phyloP scores from a whole-genome alignment of 345 rosid species.

The Ailanthus altissimus region DNA sequence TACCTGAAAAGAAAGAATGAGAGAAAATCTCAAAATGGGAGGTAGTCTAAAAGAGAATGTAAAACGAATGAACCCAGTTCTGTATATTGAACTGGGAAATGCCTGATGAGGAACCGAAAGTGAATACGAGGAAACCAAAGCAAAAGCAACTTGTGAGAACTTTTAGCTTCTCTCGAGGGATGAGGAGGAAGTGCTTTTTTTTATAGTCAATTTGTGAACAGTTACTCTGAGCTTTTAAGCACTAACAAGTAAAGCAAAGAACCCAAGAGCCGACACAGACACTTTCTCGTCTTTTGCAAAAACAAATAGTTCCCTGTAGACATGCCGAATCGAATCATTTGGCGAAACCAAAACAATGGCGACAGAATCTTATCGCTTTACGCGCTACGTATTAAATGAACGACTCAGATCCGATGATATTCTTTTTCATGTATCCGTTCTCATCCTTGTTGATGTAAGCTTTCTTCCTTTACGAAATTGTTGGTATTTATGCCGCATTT shows the following conservation, averaged over 20 bases:
- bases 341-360: not conserved
- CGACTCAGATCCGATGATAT: not conserved
- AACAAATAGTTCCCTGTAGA: not conserved
- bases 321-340: not conserved
- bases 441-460: not conserved
- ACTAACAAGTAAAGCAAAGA: conserved; percentile 14
- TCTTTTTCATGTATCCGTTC: not conserved
- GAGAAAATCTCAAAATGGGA: conserved; percentile 17
- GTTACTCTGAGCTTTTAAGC: not conserved
- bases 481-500: too few species aligned
- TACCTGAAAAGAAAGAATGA: not conserved
- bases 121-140: not conserved
- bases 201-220: not conserved
- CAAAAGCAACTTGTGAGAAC: not conserved
- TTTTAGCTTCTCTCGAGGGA: not conserved
- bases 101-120: not conserved
- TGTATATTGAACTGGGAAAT: conserved; percentile 29
- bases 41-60: conserved; percentile 1
- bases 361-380: conserved; percentile 1
- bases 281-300: conserved; percentile 36
- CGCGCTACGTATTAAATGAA: not conserved
- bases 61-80: conserved; percentile 29
- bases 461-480: not conserved
- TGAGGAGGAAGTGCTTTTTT: conserved; percentile 17
- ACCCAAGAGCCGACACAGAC: conserved; percentile 73